Evolutionary conservation across 1,284 basidiomycete genomes (phyloP).

Genomic region (Microbotryum intermedium): DNA sequence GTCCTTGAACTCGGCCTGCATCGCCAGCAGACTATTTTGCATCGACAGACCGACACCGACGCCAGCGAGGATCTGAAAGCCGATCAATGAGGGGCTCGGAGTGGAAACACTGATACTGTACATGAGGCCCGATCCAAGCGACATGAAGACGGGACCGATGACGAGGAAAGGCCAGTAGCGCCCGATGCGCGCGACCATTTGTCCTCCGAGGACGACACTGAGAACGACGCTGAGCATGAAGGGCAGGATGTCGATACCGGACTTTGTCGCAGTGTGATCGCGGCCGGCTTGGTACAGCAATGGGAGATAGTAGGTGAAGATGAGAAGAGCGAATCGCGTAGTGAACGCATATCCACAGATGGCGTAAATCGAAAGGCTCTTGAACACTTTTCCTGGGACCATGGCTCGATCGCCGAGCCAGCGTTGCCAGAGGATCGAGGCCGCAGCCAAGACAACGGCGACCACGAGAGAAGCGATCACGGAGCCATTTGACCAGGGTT

Average conservation of each 20-base stretch:
- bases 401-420: constrained; percentile 34
- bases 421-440: constrained; percentile 30
- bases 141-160: constrained; percentile 37
- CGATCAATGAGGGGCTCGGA: constrained; percentile 41
- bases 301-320: constrained; percentile 13
- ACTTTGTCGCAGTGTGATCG: constrained; percentile 23
- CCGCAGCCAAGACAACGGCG: constrained; percentile 27
- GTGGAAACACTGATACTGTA: constrained; percentile 42
- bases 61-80: constrained; percentile 44
- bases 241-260: constrained; percentile 34
- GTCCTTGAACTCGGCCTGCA: constrained; percentile 27
- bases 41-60: constrained; percentile 23
- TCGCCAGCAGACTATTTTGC: constrained; percentile 24
- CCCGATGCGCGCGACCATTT: constrained; percentile 31
- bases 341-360: constrained; percentile 26
- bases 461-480: constrained; percentile 40
- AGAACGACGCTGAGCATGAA: constrained; percentile 33
- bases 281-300: constrained; percentile 15
- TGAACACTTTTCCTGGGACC: constrained; percentile 33
- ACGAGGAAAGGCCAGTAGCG: constrained; percentile 43
- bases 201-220: constrained; percentile 28
- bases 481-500: constrained; percentile 31
- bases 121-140: constrained; percentile 44
- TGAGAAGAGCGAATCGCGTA: constrained; percentile 24
- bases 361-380: constrained; percentile 29